phyloP scores from a whole-genome alignment of 768 basidiomycete genomes.

The Leccinum rimulosum region DNA sequence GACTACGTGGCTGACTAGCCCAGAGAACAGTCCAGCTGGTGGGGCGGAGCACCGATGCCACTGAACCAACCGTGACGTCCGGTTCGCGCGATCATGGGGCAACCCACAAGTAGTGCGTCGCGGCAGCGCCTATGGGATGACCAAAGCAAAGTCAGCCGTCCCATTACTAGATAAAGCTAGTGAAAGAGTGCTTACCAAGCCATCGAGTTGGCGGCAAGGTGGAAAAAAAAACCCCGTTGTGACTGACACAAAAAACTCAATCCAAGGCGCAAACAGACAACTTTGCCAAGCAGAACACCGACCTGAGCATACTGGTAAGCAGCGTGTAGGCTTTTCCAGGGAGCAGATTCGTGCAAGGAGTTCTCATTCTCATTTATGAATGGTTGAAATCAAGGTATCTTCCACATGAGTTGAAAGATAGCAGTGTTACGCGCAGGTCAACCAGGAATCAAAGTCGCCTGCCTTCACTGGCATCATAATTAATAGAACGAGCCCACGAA shows the following conservation, averaged over 20 bases:
- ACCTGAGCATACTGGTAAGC: conserved; percentile 83
- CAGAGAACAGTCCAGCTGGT: conserved; percentile 76
- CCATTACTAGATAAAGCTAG: not conserved
- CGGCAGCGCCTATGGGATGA: conserved; percentile 50
- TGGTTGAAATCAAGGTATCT: conserved; percentile 54
- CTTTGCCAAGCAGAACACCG: conserved; percentile 13
- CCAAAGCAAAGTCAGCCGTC: conserved; percentile 7
- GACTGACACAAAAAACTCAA: conserved; percentile 41
- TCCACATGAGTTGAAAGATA: conserved; percentile 30
- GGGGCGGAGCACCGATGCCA: conserved; percentile 45
- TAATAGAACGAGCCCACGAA: conserved; percentile 51
- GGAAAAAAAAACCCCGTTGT: conserved; percentile 54
- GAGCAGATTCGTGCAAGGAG: conserved; percentile 77
- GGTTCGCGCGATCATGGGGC: conserved; percentile 41
- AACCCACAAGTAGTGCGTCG: conserved; percentile 53
- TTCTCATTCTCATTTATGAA: conserved; percentile 58
- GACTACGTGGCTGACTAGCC: conserved; percentile 72
- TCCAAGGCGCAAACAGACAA: not conserved
- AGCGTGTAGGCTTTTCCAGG: conserved; percentile 76
- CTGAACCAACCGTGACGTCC: conserved; percentile 47
- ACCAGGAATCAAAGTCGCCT: conserved; percentile 52
- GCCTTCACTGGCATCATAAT: conserved; percentile 68
- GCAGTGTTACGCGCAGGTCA: too few species aligned
- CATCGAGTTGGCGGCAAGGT: conserved; percentile 75
- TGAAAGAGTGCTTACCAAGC: conserved; percentile 58